phyloP scores from a whole-genome alignment of 2,329 filamentous ascomycete species.

The Colletotrichum sp. region DNA sequence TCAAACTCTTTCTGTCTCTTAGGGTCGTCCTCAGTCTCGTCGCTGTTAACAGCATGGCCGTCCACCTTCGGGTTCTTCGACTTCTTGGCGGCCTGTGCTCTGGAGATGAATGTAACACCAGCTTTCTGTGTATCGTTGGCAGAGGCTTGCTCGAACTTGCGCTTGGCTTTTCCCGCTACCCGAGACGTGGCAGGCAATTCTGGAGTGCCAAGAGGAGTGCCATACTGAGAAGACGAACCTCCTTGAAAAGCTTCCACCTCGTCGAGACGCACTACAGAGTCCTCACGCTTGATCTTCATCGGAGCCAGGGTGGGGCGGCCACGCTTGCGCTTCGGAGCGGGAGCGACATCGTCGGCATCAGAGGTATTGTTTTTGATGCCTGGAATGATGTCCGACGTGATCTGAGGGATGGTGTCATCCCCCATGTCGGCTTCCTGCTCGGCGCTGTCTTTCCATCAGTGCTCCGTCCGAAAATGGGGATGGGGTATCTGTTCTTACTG shows the following conservation, averaged over 20 bases:
- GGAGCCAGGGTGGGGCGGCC: background rate
- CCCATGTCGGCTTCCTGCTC: background rate
- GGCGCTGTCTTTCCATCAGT: background rate
- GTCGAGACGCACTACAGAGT: background rate
- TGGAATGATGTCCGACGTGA: constrained; percentile 2
- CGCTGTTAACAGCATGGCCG: background rate
- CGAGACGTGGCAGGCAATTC: background rate
- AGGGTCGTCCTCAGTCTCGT: background rate
- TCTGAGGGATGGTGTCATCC: background rate
- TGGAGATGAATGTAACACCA: background rate
- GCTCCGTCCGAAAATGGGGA: background rate
- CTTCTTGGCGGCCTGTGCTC: background rate
- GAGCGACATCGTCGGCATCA: background rate
- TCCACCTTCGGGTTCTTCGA: background rate
- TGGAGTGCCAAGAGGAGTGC: background rate
- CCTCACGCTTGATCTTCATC: background rate
- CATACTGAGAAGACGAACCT: background rate
- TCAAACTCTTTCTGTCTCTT: background rate
- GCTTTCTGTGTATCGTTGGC: background rate
- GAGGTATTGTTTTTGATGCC: background rate
- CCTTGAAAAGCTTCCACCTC: background rate
- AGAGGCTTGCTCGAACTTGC: background rate
- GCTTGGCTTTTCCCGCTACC: background rate
- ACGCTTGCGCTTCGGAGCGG: background rate
- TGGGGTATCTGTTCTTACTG: background rate